Conservation (phyloP, 192 early-diverging fungal genomes). For the Globomyces pollinis-pini region DNA sequence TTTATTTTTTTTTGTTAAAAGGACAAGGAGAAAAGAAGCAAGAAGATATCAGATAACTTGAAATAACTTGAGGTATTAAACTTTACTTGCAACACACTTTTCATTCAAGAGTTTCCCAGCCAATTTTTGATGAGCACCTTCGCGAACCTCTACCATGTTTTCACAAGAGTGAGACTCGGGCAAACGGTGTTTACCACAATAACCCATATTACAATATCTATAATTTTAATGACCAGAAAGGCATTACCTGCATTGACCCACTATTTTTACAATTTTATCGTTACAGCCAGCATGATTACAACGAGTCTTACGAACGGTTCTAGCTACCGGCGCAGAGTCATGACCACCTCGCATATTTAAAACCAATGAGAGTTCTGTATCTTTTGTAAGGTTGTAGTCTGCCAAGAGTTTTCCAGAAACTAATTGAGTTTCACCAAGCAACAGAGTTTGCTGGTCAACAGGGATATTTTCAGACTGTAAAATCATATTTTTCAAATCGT, state of each 20-base stretch:
- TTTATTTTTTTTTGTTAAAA: too few relatives aligned
- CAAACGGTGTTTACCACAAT: constrained; percentile 61
- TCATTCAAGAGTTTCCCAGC: constrained; percentile 56
- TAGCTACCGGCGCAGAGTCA: background rate
- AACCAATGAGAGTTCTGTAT: background rate
- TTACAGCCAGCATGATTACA: constrained; percentile 1
- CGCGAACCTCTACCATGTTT: constrained; percentile 54
- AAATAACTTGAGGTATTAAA: constrained; percentile 34
- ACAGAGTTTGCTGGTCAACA: constrained; percentile 48
- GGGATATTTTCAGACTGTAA: constrained; percentile 78
- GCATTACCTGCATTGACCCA: constrained; percentile 7
- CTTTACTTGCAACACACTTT: constrained; percentile 66
- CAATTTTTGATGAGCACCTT: constrained; percentile 50
- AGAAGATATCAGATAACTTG: constrained; percentile 9
- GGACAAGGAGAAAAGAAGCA: too few relatives aligned
- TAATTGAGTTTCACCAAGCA: constrained; percentile 39
- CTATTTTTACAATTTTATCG: constrained; percentile 4
- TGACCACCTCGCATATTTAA: background rate
- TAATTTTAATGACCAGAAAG: background rate
- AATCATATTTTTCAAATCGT: constrained; percentile 78
- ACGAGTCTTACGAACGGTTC: background rate
- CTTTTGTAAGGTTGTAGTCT: constrained; percentile 21
- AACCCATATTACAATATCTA: constrained; percentile 7
- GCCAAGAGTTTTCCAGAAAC: constrained; percentile 40
- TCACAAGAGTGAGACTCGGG: constrained; percentile 68